Conservation (phyloP, 441 rosid species). For the Viola pubescens region DNA sequence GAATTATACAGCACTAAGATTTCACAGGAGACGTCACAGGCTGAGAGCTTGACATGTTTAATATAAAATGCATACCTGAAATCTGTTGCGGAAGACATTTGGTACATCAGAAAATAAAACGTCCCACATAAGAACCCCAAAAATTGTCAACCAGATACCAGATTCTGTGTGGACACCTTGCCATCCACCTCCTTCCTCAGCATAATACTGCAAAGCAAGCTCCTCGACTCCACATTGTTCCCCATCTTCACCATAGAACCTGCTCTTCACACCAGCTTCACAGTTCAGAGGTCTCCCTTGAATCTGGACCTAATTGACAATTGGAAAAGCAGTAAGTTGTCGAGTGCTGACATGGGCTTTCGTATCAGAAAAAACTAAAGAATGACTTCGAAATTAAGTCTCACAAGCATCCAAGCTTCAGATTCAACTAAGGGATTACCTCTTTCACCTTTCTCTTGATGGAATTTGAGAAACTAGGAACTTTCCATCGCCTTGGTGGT, state of each 20-base stretch:
- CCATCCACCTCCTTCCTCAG: constrained; percentile 83
- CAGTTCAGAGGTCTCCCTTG: constrained; percentile 83
- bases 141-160: constrained; percentile 88
- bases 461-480: constrained; percentile 51
- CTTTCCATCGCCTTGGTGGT: constrained; percentile 98
- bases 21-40: background rate
- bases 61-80: constrained; percentile 47
- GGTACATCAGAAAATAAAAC: constrained; percentile 60
- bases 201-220: constrained; percentile 87
- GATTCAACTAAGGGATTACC: constrained; percentile 29
- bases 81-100: constrained; percentile 66
- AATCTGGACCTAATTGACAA: constrained; percentile 45
- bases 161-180: constrained; percentile 80
- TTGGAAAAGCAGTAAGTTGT: constrained; percentile 1
- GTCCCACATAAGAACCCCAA: constrained; percentile 92
- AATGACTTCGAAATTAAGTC: constrained; percentile 2
- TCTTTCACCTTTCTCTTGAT: constrained; percentile 55
- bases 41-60: constrained; percentile 1
- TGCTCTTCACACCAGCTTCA: constrained; percentile 66
- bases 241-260: constrained; percentile 86
- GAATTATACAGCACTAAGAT: background rate
- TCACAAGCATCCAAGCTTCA: constrained; percentile 13
- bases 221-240: constrained; percentile 92
- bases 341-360: background rate
- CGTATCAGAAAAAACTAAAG: background rate